Evolutionary conservation across 2,329 filamentous ascomycete genomes (phyloP).

Genomic region (Ceratocystis eucalypticola): DNA sequence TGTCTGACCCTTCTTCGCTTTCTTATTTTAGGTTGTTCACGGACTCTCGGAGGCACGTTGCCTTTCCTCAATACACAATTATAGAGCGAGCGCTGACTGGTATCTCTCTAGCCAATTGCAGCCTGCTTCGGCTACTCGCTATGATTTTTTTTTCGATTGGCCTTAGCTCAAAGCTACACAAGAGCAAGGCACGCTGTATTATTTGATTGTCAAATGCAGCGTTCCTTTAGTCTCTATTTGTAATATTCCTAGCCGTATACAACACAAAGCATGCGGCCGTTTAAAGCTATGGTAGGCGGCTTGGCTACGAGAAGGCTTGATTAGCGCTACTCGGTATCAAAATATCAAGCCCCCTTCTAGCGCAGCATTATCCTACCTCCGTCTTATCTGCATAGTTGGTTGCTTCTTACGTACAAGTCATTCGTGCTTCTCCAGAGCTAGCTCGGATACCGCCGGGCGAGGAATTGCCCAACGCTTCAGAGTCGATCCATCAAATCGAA

Average conservation of each 20-base stretch:
- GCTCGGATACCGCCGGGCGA: constrained; percentile 6
- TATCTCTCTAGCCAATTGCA: background rate
- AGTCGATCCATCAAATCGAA: background rate
- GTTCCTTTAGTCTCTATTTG: too few species aligned
- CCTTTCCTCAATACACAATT: background rate
- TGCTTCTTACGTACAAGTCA: background rate
- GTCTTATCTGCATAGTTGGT: background rate
- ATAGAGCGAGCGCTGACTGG: background rate
- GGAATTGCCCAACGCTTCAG: background rate
- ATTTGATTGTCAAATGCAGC: too few species aligned
- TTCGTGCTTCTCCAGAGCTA: background rate
- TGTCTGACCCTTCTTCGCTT: background rate
- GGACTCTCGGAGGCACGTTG: background rate
- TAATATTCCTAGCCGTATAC: background rate
- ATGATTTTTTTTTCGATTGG: background rate
- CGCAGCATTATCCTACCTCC: background rate
- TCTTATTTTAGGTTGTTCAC: background rate
- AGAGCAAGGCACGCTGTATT: background rate
- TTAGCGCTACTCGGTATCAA: background rate
- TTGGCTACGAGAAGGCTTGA: background rate
- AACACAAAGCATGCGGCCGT: background rate
- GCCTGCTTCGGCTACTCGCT: background rate
- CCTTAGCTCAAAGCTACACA: background rate
- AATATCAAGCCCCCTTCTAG: background rate
- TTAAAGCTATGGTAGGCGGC: background rate